Percentiles rank a stretch among this genome's conserved stretches.
phyloP scores from a whole-genome alignment of 257 asterid species.

The Solanum chilense region DNA sequence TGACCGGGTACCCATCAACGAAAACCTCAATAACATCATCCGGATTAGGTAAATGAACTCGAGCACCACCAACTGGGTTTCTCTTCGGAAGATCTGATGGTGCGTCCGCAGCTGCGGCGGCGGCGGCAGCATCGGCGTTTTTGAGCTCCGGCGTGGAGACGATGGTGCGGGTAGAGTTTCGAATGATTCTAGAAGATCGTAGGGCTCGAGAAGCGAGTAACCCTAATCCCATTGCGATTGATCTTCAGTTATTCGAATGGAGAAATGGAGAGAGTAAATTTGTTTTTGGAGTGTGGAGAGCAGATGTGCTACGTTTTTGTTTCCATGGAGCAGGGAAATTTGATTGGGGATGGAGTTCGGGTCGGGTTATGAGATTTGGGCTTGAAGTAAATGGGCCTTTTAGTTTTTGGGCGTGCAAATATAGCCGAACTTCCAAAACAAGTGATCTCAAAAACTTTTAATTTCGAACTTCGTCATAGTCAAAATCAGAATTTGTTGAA shows the following conservation, averaged over 20 bases:
- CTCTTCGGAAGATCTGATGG: constrained; percentile 51
- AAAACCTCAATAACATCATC: constrained; percentile 86
- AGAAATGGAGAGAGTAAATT: background rate
- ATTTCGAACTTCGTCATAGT: background rate
- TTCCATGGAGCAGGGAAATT: constrained; percentile 4
- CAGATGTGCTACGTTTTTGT: background rate
- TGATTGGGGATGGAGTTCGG: background rate
- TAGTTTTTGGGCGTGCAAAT: background rate
- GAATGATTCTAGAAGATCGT: constrained; percentile 44
- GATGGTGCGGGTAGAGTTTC: constrained; percentile 34
- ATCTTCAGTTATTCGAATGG: background rate
- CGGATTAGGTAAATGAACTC: constrained; percentile 73
- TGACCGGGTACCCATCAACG: constrained; percentile 85
- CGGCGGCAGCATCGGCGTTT: constrained; percentile 55
- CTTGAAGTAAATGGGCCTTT: background rate
- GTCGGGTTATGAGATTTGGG: background rate
- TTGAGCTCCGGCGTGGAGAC: constrained; percentile 75
- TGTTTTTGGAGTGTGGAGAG: background rate
- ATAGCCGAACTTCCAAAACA: background rate
- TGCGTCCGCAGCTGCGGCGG: constrained; percentile 14
- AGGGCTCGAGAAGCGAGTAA: constrained; percentile 63
- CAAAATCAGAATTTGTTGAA: background rate
- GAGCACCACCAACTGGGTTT: constrained; percentile 63
- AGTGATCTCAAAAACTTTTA: background rate
- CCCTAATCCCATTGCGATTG: constrained; percentile 46